Evolutionary conservation across 148 eudicot species (phyloP).

Genomic region (Spergularia bocconei): DNA sequence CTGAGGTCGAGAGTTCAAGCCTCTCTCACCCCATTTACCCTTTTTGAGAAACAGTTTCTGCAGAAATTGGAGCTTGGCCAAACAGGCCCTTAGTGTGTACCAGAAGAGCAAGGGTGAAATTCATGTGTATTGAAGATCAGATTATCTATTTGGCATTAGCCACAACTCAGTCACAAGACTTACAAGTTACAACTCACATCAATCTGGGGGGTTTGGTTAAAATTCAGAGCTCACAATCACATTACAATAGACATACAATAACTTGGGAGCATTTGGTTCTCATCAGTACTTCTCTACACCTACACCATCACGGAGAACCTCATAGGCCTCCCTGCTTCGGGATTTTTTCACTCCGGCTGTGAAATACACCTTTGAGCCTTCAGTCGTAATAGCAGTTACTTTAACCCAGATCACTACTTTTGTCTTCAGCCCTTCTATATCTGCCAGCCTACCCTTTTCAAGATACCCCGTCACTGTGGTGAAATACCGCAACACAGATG

Average conservation of each 20-base stretch:
- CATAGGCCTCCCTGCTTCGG: conserved; percentile 79
- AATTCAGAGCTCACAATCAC: not conserved
- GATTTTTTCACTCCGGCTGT: conserved; percentile 80
- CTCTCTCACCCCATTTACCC: conserved; percentile 20
- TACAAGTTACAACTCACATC: conserved; percentile 1
- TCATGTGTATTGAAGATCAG: too few relatives aligned
- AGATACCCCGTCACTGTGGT: conserved; percentile 82
- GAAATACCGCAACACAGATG: conserved; percentile 73
- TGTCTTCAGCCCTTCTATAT: conserved; percentile 87
- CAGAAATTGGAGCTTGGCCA: too few relatives aligned
- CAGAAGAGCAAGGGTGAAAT: too few relatives aligned
- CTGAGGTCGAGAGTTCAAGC: conserved; percentile 29
- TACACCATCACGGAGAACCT: conserved; percentile 73
- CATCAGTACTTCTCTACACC: conserved; percentile 66
- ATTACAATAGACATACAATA: conserved; percentile 13
- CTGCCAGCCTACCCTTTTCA: conserved; percentile 82
- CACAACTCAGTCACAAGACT: not conserved
- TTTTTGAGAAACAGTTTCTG: too few relatives aligned
- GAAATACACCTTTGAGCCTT: conserved; percentile 69
- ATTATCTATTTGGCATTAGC: not conserved
- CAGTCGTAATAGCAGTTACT: conserved; percentile 66
- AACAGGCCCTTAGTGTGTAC: too few relatives aligned
- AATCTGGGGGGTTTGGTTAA: not conserved
- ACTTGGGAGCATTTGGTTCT: not conserved
- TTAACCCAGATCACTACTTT: conserved; percentile 88